Percentiles rank a stretch among this genome's conserved stretches.
phyloP scores from a whole-genome alignment of 495 filamentous ascomycete genomes.

The Penicillium atrosanguineum region DNA sequence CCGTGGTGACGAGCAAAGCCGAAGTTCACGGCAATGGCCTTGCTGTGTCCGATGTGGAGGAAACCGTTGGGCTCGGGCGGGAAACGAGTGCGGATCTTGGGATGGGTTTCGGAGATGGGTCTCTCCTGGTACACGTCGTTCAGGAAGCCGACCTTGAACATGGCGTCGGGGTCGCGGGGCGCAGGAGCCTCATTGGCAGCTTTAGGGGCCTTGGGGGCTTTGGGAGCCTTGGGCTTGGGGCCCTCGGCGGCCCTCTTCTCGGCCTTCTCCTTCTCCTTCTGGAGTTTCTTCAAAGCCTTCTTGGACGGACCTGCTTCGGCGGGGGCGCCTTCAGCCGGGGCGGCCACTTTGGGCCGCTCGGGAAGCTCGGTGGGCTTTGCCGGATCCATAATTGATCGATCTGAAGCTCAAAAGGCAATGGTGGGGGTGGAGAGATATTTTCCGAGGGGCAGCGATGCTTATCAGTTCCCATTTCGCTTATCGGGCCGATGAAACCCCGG shows the following conservation, averaged over 20 bases:
- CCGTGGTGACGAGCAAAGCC: constrained; percentile 87
- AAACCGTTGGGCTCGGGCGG: constrained; percentile 80
- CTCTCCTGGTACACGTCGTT: constrained; percentile 76
- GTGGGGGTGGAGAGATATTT: constrained; percentile 23
- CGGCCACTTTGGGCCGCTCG: constrained; percentile 29
- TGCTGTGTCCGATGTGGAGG: constrained; percentile 88
- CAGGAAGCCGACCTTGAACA: constrained; percentile 86
- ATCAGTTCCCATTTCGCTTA: constrained; percentile 32
- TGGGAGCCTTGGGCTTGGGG: constrained; percentile 26
- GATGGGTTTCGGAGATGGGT: constrained; percentile 54
- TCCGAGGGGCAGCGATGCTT: constrained; percentile 28
- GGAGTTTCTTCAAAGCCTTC: constrained; percentile 53
- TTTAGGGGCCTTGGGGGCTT: constrained; percentile 36
- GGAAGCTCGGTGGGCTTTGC: constrained; percentile 29
- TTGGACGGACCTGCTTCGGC: constrained; percentile 18
- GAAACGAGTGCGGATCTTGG: constrained; percentile 67
- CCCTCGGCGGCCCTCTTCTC: constrained; percentile 54
- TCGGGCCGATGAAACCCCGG: constrained; percentile 32
- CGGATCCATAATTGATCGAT: constrained; percentile 24
- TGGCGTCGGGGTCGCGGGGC: constrained; percentile 59
- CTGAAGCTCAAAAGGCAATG: constrained; percentile 12
- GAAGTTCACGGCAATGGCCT: constrained; percentile 97
- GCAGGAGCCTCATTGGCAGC: constrained; percentile 34
- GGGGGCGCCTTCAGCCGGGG: constrained; percentile 6
- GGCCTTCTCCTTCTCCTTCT: constrained; percentile 60